A percentile compares a stretch with the other conserved stretches of the same genome.
Conservation (phyloP, 1,284 basidiomycete species). For the Puccinia coronata region DNA sequence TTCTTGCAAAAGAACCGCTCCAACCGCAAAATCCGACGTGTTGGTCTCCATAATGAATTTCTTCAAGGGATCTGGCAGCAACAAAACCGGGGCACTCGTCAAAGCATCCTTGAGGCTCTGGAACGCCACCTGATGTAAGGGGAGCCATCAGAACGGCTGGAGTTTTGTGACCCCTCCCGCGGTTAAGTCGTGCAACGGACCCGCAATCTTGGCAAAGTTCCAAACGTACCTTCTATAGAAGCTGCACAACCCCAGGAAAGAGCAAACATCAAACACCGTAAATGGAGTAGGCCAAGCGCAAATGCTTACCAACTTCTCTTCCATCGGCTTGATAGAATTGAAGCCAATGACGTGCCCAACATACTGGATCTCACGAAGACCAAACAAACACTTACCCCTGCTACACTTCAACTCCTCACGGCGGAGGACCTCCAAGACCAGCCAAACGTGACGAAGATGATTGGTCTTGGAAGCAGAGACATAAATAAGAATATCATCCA, state of each 20-base stretch:
- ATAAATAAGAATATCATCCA: too few species aligned
- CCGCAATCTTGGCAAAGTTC: constrained; percentile 58
- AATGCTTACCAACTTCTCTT: constrained; percentile 61
- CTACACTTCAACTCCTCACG: not conserved
- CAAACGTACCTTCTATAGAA: constrained; percentile 62
- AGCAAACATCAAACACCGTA: constrained; percentile 58
- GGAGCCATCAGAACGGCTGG: not conserved
- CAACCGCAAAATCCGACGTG: constrained; percentile 22
- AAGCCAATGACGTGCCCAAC: constrained; percentile 61
- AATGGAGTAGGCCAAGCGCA: too few species aligned
- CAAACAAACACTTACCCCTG: not conserved
- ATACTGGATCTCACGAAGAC: constrained; percentile 58
- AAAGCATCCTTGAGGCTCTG: not conserved
- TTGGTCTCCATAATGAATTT: constrained; percentile 2
- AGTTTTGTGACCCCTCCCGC: not conserved
- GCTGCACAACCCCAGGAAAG: constrained; percentile 60
- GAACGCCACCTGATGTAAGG: not conserved
- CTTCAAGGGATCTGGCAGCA: not conserved
- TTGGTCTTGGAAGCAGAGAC: too few species aligned
- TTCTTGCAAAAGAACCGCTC: too few species aligned
- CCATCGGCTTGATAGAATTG: constrained; percentile 61
- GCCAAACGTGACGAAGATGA: too few species aligned
- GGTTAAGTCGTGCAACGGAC: constrained; percentile 55
- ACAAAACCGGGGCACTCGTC: not conserved
- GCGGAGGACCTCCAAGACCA: not conserved